phyloP scores from a whole-genome alignment of 2,329 filamentous ascomycete species.

The Ceratocystis colombiana region DNA sequence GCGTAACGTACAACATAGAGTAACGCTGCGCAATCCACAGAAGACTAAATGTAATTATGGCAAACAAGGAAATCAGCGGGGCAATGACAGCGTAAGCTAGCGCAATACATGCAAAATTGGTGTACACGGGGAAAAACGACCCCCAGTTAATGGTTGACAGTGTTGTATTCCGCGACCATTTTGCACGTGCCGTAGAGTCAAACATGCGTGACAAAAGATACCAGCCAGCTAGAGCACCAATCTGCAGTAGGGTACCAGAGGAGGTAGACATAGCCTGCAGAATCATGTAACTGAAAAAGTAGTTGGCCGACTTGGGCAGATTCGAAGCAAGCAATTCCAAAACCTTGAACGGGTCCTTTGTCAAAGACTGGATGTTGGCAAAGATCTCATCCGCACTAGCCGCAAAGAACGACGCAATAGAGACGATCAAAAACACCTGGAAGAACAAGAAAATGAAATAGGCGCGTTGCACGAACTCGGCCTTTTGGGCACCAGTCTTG shows the following conservation, averaged over 20 bases:
- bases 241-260: conserved; percentile 76
- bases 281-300: conserved; percentile 98
- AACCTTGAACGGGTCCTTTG: conserved; percentile 51
- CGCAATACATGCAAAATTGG: conserved; percentile 88
- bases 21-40: conserved; percentile 96
- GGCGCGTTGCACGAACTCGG: conserved; percentile 78
- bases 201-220: conserved; percentile 70
- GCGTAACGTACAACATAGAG: conserved; percentile 88
- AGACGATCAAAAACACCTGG: conserved; percentile 88
- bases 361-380: conserved; percentile 37
- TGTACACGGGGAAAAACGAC: conserved; percentile 89
- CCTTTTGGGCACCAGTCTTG: conserved; percentile 68
- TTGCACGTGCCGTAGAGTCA: conserved; percentile 70
- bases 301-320: conserved; percentile 79
- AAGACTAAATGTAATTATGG: conserved; percentile 79
- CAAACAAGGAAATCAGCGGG: conserved; percentile 84
- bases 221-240: conserved; percentile 68
- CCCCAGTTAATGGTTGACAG: conserved; percentile 79
- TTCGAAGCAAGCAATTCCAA: conserved; percentile 64
- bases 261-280: conserved; percentile 86
- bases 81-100: conserved; percentile 82
- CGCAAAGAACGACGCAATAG: conserved; percentile 63
- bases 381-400: conserved; percentile 56
- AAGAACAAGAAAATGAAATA: conserved; percentile 94
- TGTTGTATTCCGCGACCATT: conserved; percentile 75